These are phyloP conservation scores for Tephrocybe sp. DNA, from an alignment of 768 basidiomycete genomes.

Conservation along the genomic window DNA sequence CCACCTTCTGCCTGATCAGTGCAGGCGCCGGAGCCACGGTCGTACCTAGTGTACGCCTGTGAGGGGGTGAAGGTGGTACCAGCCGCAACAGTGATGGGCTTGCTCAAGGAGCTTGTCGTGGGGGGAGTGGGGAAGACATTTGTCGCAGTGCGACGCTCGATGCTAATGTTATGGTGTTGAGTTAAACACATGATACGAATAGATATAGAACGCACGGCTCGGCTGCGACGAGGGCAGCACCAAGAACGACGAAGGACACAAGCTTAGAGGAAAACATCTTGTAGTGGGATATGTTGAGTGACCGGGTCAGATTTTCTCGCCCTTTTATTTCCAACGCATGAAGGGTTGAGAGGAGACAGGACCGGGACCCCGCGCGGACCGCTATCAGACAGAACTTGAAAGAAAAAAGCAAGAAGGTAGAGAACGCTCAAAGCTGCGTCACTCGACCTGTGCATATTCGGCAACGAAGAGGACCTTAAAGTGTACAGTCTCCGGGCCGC, in stretches of 20 bases:
- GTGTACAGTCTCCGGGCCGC: neutral
- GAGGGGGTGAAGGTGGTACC: constrained; percentile 34
- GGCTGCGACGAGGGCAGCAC: constrained; percentile 3
- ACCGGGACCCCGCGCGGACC: constrained; percentile 25
- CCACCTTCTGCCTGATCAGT: constrained; percentile 35
- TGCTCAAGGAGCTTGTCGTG: constrained; percentile 32
- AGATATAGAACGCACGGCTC: constrained; percentile 1
- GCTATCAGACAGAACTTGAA: neutral
- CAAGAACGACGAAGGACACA: neutral
- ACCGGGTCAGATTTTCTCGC: neutral
- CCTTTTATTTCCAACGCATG: neutral
- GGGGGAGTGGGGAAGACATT: constrained; percentile 34
- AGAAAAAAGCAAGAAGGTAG: constrained; percentile 21
- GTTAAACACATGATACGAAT: neutral
- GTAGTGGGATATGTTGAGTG: neutral
- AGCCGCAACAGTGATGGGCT: constrained; percentile 29
- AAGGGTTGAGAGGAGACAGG: constrained; percentile 18
- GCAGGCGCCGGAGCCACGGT: constrained; percentile 39
- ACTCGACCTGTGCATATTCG: neutral
- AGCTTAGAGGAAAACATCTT: constrained; percentile 7
- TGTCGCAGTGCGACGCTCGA: constrained; percentile 32
- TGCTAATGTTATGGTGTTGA: neutral
- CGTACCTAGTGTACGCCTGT: constrained; percentile 33
- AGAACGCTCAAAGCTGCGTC: constrained; percentile 17
- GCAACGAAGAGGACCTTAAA: neutral